phyloP scores from a whole-genome alignment of 2,329 filamentous ascomycete genomes.

The Nakataea oryzae region DNA sequence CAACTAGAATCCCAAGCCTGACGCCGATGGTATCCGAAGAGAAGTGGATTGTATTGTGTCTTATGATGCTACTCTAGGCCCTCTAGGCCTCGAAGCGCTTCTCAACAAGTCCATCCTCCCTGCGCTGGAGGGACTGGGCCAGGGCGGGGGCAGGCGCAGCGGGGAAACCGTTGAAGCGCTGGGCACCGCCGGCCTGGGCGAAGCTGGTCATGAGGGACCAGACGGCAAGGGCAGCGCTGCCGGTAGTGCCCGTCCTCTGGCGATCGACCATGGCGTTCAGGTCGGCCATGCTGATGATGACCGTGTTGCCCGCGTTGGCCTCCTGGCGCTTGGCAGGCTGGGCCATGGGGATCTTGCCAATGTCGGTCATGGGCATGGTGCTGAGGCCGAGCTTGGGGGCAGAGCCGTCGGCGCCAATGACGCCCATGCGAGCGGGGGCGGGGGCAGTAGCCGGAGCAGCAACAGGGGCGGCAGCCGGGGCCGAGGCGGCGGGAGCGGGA shows the following conservation, averaged over 20 bases:
- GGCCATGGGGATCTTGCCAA: neutral
- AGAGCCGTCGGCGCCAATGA: neutral
- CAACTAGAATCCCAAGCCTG: neutral
- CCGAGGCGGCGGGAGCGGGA: neutral
- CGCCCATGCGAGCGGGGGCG: neutral
- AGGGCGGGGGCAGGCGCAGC: neutral
- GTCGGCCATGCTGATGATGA: slow-evolving; percentile 1
- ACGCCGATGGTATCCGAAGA: neutral
- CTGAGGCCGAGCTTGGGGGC: neutral
- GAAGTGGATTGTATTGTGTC: neutral
- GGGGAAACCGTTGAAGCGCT: neutral
- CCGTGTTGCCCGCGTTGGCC: neutral
- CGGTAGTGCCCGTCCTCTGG: neutral
- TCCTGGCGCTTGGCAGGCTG: neutral
- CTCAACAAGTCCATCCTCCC: neutral
- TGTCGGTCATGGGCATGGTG: neutral
- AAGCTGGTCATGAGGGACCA: slow-evolving; percentile 3
- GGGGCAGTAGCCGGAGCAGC: slow-evolving; percentile 8
- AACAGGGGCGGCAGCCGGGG: neutral
- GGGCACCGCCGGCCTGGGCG: neutral
- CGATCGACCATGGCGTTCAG: neutral
- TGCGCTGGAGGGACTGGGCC: neutral
- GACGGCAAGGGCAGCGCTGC: neutral
- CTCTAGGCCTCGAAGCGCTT: neutral
- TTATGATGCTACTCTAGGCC: neutral